Percentiles rank a stretch among this genome's conserved stretches.
These are phyloP conservation scores for Bidens hawaiensis DNA, from an alignment of 140 eudicot genomes.

Conservation along the genomic window DNA sequence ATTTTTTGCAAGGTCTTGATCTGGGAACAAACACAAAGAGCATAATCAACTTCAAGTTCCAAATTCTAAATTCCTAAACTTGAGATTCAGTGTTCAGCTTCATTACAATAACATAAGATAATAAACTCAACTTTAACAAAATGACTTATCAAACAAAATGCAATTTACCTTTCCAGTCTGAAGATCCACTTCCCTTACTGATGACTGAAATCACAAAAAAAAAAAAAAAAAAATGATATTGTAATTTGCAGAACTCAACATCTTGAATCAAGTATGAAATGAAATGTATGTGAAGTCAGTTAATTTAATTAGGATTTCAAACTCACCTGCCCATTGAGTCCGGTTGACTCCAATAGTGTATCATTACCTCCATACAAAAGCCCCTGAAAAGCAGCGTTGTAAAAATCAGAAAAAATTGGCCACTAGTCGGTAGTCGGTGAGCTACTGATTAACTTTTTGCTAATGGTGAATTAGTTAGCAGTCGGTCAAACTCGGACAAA, in stretches of 20 bases:
- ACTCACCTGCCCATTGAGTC: slow-evolving; percentile 60
- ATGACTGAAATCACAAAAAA: slow-evolving; percentile 40
- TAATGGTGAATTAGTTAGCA: too few relatives aligned
- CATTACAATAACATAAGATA: not conserved
- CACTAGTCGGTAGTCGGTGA: too few relatives aligned
- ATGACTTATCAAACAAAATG: not conserved
- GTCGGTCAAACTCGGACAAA: too few relatives aligned
- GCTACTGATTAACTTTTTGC: too few relatives aligned
- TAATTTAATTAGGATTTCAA: slow-evolving; percentile 4
- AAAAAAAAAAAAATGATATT: not conserved
- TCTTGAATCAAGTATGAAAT: not conserved
- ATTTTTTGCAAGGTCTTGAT: slow-evolving; percentile 44
- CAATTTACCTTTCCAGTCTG: slow-evolving; percentile 55
- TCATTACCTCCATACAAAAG: slow-evolving; percentile 64
- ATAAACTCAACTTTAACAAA: not conserved
- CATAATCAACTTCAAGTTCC: not conserved
- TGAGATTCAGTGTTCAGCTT: not conserved
- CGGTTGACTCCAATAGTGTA: slow-evolving; percentile 70
- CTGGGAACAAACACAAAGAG: slow-evolving; percentile 32
- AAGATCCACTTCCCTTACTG: slow-evolving; percentile 64
- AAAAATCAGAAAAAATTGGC: not conserved
- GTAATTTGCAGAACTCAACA: not conserved
- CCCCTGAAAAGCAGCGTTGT: slow-evolving; percentile 58
- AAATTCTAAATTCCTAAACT: not conserved
- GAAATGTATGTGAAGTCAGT: not conserved